These are phyloP conservation scores for Neurospora cerealis DNA, from an alignment of 495 filamentous ascomycete species.

Conservation along the genomic window DNA sequence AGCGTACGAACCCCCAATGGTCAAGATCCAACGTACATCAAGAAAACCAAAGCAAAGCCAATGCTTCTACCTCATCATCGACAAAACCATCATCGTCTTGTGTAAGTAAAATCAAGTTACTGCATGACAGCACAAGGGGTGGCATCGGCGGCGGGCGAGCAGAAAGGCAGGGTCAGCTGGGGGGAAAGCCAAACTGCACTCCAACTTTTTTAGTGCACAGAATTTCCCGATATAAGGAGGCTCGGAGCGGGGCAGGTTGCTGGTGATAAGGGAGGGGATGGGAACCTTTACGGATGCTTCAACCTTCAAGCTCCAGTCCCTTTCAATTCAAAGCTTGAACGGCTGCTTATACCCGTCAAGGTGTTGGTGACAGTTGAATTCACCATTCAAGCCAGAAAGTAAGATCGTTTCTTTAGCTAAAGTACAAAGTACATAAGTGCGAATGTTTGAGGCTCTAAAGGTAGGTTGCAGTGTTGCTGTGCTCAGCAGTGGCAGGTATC, in stretches of 20 bases:
- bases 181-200: not conserved
- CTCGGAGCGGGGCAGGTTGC: not conserved
- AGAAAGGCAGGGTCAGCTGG: not conserved
- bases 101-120: not conserved
- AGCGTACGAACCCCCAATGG: too few relatives aligned
- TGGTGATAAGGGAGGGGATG: not conserved
- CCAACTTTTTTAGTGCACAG: not conserved
- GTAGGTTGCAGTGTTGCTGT: not conserved
- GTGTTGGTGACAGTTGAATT: too few relatives aligned
- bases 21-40: too few relatives aligned
- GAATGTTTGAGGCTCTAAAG: not conserved
- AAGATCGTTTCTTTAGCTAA: not conserved
- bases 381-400: not conserved
- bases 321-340: not conserved
- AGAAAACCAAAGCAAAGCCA: too few relatives aligned
- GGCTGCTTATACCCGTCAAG: not conserved
- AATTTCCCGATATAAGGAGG: not conserved
- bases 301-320: not conserved
- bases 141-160: not conserved
- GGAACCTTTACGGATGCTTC: not conserved
- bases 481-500: not conserved
- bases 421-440: too few relatives aligned
- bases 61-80: not conserved
- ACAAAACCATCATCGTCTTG: too few relatives aligned
- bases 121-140: not conserved